These are phyloP conservation scores for Candida ponderosae DNA, from an alignment of 805 yeast genomes.

Conservation along the genomic window DNA sequence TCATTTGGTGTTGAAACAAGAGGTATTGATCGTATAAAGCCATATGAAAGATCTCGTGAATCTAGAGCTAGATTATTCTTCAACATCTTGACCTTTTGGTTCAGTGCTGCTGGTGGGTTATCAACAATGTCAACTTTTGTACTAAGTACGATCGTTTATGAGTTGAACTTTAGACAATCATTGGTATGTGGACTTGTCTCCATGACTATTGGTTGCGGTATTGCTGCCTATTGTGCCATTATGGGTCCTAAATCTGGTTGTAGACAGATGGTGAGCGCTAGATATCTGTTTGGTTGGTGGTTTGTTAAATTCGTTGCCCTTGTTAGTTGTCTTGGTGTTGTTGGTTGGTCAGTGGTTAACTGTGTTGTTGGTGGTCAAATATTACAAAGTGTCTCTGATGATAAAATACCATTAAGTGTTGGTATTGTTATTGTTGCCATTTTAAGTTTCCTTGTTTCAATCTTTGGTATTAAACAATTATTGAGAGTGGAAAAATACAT, in stretches of 20 bases:
- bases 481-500: slow-evolving; percentile 59
- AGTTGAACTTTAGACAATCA: slow-evolving; percentile 59
- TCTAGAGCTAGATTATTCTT: slow-evolving; percentile 24
- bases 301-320: slow-evolving; percentile 69
- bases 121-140: slow-evolving; percentile 83
- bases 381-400: slow-evolving; percentile 55
- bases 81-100: slow-evolving; percentile 68
- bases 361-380: slow-evolving; percentile 86
- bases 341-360: slow-evolving; percentile 95
- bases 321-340: slow-evolving; percentile 63
- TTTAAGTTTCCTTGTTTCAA: slow-evolving; percentile 56
- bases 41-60: slow-evolving; percentile 50
- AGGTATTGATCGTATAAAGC: slow-evolving; percentile 71
- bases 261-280: slow-evolving; percentile 78
- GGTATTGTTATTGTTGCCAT: slow-evolving; percentile 70
- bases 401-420: slow-evolving; percentile 57
- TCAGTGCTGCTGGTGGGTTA: slow-evolving; percentile 81
- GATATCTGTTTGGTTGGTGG: slow-evolving; percentile 82
- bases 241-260: slow-evolving; percentile 92
- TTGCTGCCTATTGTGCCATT: slow-evolving; percentile 77
- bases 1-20: slow-evolving; percentile 61
- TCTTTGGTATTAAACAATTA: slow-evolving; percentile 72
- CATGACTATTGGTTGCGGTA: slow-evolving; percentile 56
- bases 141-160: slow-evolving; percentile 66
- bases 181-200: slow-evolving; percentile 57